Base-by-base conservation (phyloP, 768 basidiomycete genomes). In the Termitomyces sp. region DNA sequence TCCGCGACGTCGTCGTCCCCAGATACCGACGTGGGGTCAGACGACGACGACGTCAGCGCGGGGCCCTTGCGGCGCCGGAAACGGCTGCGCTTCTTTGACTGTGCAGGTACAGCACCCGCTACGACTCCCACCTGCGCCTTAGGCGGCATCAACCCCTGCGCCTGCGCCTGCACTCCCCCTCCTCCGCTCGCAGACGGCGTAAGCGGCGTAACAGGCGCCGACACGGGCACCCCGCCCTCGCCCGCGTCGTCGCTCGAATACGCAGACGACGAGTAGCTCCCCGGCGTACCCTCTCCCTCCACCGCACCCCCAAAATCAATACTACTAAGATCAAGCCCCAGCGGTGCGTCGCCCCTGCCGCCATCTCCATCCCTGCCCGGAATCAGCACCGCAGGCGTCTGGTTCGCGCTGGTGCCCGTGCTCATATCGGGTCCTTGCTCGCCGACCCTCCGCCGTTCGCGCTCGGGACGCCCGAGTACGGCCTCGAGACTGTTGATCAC, bases 401-500 rank as follows among this genome's bases (percentile, higher is more conserved):
- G 40, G 57, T 5, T n/a, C 16, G 50, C 5, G 7, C 58, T 33
- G 20, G 32, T 40, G 71, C 72, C 51, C 20, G 32, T 40, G 71
- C 72, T 52, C 26, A 14, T 40, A 18, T 32, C 50, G 74, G 61
- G 77, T 68, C 56, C 77, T 71, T 33, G 68, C 65, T 16, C 80
- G 79, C 6, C 75, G 23, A 93, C 68, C 20, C 82, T 74, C 63
- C 85, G 84, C 75, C 86, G 88, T 76, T 97, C 90, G 33, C 80
- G 82, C 32, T 75, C 73, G 0, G 91, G 88, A 44, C 90, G 81
- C 51, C 84, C 82, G 4, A 98, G 81, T 71, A 95, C 93, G 28
- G 78, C 79, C 72, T 99, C 97, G 14, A 99, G 81, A 67, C 89
- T 94, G 59, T 81, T 78, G n/a, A 96, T 85, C 0, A 84, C 81